Percentiles rank a stretch among this genome's conserved stretches.
Conservation (phyloP, 2,329 filamentous ascomycete genomes). For the Calonectria naviculata region DNA sequence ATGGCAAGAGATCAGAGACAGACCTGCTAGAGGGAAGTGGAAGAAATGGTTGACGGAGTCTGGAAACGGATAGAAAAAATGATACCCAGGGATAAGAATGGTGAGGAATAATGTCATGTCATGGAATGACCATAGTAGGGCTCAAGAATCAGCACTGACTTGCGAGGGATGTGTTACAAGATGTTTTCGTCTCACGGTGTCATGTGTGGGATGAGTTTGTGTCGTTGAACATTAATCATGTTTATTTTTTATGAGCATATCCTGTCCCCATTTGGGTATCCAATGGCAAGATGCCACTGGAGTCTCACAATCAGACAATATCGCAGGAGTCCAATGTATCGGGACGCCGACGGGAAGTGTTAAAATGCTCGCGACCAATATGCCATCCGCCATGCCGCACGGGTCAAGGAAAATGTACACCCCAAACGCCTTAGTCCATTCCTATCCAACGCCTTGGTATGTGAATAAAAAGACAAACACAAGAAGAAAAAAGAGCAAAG, state of each 20-base stretch:
- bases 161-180: background rate
- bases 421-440: slow-evolving; percentile 1
- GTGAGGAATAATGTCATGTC: too few relatives aligned
- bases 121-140: background rate
- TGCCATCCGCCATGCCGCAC: background rate
- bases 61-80: background rate
- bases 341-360: background rate
- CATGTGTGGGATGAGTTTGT: background rate
- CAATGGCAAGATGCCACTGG: background rate
- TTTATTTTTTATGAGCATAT: background rate
- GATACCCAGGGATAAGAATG: slow-evolving; percentile 6
- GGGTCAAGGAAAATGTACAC: background rate
- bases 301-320: background rate
- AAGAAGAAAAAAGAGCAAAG: slow-evolving; percentile 2
- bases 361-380: background rate
- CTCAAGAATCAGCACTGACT: too few relatives aligned
- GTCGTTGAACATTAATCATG: background rate
- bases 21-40: slow-evolving; percentile 24
- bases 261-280: slow-evolving; percentile 11
- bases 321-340: background rate
- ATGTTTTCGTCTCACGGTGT: background rate
- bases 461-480: background rate
- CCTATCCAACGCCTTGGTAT: slow-evolving; percentile 21
- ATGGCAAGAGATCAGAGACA: slow-evolving; percentile 36
- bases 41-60: slow-evolving; percentile 28